Percentiles rank a stretch among this genome's conserved stretches.
phyloP scores from a whole-genome alignment of 2,329 filamentous ascomycete genomes.

The Fusarium azukiicola region DNA sequence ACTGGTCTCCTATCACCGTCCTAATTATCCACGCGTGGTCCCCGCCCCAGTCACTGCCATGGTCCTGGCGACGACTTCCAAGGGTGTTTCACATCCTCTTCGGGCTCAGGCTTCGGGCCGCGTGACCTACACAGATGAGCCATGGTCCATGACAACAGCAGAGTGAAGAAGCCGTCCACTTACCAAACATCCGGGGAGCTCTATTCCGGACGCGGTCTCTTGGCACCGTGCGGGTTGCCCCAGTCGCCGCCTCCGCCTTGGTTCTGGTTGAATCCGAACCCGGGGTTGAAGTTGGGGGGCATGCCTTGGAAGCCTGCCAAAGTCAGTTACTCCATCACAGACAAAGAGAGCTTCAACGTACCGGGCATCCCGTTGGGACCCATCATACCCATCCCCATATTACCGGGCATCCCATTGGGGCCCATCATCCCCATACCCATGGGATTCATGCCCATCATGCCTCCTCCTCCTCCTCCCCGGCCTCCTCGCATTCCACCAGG shows the following conservation, averaged over 20 bases:
- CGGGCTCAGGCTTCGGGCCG: not conserved
- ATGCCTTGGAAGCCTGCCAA: slow-evolving; percentile 82
- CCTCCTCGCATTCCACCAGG: slow-evolving; percentile 72
- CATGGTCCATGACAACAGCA: not conserved
- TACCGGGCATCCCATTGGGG: slow-evolving; percentile 79
- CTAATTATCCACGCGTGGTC: not conserved
- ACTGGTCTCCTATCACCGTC: not conserved
- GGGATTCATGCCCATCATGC: slow-evolving; percentile 72
- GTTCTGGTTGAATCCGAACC: slow-evolving; percentile 81
- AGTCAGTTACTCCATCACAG: slow-evolving; percentile 46
- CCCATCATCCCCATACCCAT: slow-evolving; percentile 65
- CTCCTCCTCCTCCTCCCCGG: slow-evolving; percentile 68
- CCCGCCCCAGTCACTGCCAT: not conserved
- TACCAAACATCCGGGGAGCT: slow-evolving; percentile 12
- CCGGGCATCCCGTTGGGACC: slow-evolving; percentile 68
- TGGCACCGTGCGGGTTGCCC: slow-evolving; percentile 91
- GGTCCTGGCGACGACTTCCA: not conserved
- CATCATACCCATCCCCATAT: slow-evolving; percentile 78
- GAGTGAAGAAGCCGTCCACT: not conserved
- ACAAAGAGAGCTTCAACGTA: slow-evolving; percentile 47
- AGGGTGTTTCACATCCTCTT: not conserved
- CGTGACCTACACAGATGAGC: not conserved
- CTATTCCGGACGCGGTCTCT: slow-evolving; percentile 88
- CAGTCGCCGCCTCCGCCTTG: slow-evolving; percentile 74
- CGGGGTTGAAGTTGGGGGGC: slow-evolving; percentile 86